Evolutionary conservation across 345 rosid genomes (phyloP).

Genomic region (Kernera saxatilis): DNA sequence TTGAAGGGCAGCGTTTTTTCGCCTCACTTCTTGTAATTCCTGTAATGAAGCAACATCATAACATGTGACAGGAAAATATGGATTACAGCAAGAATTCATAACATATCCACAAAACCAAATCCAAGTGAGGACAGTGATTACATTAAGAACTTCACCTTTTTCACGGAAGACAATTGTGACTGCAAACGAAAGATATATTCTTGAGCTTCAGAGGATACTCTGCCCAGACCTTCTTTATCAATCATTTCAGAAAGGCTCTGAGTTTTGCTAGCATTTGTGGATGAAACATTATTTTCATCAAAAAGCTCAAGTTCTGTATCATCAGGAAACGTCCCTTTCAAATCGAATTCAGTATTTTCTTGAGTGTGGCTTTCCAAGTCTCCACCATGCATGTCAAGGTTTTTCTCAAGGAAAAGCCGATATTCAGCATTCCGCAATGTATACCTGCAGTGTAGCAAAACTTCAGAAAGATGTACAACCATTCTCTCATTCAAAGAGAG

Average conservation of each 20-base stretch:
- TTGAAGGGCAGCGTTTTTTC: slow-evolving; percentile 90
- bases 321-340: slow-evolving; percentile 39
- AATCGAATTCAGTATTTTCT: slow-evolving; percentile 32
- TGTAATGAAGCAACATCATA: slow-evolving; percentile 28
- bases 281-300: slow-evolving; percentile 31
- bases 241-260: slow-evolving; percentile 35
- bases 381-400: slow-evolving; percentile 53
- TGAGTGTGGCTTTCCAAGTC: slow-evolving; percentile 35
- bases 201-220: slow-evolving; percentile 64
- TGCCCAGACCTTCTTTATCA: slow-evolving; percentile 50
- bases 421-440: slow-evolving; percentile 89
- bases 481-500: neutral
- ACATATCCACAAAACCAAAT: neutral
- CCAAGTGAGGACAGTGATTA: neutral
- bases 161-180: slow-evolving; percentile 61
- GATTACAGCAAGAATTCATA: neutral
- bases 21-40: slow-evolving; percentile 79
- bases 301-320: slow-evolving; percentile 25
- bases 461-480: neutral
- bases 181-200: slow-evolving; percentile 65
- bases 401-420: slow-evolving; percentile 85
- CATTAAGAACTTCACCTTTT: slow-evolving; percentile 49
- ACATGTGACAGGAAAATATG: neutral
- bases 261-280: slow-evolving; percentile 24
- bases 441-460: slow-evolving; percentile 46